Conservation (phyloP, 2,329 filamentous ascomycete species). For the Hypocreales sp. region DNA sequence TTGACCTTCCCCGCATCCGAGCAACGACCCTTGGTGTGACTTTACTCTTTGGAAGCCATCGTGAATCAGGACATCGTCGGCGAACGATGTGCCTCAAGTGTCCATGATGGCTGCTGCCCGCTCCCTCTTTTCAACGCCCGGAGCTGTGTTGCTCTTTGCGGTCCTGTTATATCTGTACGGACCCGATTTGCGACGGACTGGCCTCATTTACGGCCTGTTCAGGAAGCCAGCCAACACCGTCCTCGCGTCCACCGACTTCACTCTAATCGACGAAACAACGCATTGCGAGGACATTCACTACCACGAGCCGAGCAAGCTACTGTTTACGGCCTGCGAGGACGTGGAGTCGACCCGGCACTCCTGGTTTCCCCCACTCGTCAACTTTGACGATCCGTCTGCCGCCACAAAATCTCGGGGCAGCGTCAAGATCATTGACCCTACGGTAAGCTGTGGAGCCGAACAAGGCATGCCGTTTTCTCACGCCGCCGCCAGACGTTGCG, state of each 20-base stretch:
- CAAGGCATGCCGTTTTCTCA: constrained; percentile 9
- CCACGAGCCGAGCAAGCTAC: constrained; percentile 25
- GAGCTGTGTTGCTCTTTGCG: constrained; percentile 2
- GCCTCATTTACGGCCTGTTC: constrained; percentile 12
- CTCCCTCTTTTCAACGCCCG: neutral
- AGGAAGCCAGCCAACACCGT: constrained; percentile 8
- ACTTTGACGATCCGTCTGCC: constrained; percentile 23
- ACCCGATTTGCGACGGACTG: neutral
- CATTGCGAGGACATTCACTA: constrained; percentile 47
- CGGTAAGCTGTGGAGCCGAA: constrained; percentile 19
- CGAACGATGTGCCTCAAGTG: no score
- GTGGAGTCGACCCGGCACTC: constrained; percentile 20
- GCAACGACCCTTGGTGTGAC: no score
- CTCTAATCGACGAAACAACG: constrained; percentile 31
- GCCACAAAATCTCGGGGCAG: constrained; percentile 21
- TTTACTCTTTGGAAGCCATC: no score
- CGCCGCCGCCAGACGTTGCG: constrained; percentile 5
- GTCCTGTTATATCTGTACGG: constrained; percentile 4
- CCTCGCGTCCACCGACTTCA: constrained; percentile 14
- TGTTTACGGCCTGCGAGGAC: constrained; percentile 44
- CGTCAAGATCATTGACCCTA: constrained; percentile 37
- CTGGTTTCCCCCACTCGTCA: constrained; percentile 36
- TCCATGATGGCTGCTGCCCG: constrained; percentile 3
- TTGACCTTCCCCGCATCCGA: no score
- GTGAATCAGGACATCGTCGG: no score